phyloP scores from a whole-genome alignment of 768 basidiomycete species.

The Tephrocybe sp. region DNA sequence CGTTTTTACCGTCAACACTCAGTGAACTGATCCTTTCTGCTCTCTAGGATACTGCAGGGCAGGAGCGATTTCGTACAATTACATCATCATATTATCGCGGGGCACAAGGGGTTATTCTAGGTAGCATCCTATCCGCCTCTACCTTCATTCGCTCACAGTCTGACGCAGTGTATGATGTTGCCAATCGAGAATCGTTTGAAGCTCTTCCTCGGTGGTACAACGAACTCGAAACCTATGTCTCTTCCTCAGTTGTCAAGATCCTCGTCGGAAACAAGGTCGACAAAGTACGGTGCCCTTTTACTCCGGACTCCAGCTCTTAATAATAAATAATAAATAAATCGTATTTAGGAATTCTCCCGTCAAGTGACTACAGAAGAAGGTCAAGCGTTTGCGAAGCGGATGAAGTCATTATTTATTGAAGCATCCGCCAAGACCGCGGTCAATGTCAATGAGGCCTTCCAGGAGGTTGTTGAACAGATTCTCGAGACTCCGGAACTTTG shows the following conservation, averaged over 20 bases:
- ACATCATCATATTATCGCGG: conserved; percentile 94
- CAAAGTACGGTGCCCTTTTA: conserved; percentile 49
- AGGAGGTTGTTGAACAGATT: conserved; percentile 77
- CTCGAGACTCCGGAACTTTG: conserved; percentile 82
- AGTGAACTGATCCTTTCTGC: background rate
- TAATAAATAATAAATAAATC: too few species aligned
- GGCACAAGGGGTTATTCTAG: conserved; percentile 79
- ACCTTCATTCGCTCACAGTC: background rate
- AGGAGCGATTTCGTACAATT: conserved; percentile 94
- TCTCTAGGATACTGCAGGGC: conserved; percentile 88
- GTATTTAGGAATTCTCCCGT: conserved; percentile 79
- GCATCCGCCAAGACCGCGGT: conserved; percentile 90
- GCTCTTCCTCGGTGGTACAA: conserved; percentile 91
- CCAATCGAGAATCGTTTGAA: conserved; percentile 90
- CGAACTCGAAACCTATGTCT: conserved; percentile 93
- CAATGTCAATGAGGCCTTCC: conserved; percentile 72
- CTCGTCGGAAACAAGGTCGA: conserved; percentile 95
- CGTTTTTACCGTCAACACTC: background rate
- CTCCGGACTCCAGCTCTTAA: background rate
- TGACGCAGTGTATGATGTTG: conserved; percentile 85
- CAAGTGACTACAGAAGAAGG: conserved; percentile 82
- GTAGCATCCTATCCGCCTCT: conserved; percentile 31
- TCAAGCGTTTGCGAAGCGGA: conserved; percentile 73
- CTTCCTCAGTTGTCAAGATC: conserved; percentile 84
- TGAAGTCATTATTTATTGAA: conserved; percentile 86